Conservation (phyloP, 225 moss, liverwort and hornwort species). For the Antitrichia curtipendula region DNA sequence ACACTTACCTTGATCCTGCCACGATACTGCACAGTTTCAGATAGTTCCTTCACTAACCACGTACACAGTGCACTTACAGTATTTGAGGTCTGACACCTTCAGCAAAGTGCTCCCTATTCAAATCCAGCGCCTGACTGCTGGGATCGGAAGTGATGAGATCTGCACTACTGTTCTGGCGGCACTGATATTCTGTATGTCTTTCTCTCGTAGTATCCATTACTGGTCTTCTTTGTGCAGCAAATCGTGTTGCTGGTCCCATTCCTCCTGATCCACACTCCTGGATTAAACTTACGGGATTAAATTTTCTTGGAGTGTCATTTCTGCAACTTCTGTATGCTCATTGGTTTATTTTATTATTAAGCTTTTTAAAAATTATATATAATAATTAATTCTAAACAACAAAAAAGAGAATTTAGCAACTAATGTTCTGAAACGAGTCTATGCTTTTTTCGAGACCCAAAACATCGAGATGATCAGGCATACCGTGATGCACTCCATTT, state of each 20-base stretch:
- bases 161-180: constrained; percentile 16
- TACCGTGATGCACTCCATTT: too few relatives aligned
- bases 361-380: background rate
- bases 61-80: constrained; percentile 4
- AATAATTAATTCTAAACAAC: background rate
- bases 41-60: background rate
- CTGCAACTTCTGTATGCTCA: background rate
- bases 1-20: background rate
- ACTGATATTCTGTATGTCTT: constrained; percentile 1
- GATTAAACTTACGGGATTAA: background rate
- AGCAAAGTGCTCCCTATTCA: constrained; percentile 7
- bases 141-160: constrained; percentile 6
- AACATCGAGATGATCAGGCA: background rate
- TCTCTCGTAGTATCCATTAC: constrained; percentile 24
- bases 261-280: constrained; percentile 32
- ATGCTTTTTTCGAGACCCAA: background rate
- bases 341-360: too few relatives aligned
- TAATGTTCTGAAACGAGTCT: background rate
- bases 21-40: background rate
- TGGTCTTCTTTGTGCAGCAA: constrained; percentile 34
- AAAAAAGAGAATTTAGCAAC: background rate
- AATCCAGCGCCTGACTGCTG: constrained; percentile 1
- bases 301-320: background rate
- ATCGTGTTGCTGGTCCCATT: constrained; percentile 26
- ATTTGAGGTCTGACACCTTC: constrained; percentile 3